These are phyloP conservation scores for Fraxinus paxiana DNA, from an alignment of 305 asterid genomes.

Conservation along the genomic window DNA sequence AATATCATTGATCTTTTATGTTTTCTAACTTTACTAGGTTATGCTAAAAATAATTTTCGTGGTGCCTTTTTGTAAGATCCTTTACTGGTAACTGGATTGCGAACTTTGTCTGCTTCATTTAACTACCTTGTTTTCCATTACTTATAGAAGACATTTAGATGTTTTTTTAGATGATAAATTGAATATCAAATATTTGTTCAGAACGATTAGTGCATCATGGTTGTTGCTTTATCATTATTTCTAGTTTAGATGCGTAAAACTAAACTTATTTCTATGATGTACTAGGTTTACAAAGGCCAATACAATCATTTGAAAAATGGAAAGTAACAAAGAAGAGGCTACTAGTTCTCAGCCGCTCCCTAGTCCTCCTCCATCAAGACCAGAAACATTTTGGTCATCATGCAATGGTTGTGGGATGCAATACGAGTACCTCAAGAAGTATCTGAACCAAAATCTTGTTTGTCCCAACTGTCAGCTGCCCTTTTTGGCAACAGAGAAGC, in stretches of 20 bases:
- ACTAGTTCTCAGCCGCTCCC: slow-evolving; percentile 13
- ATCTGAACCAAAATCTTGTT: slow-evolving; percentile 38
- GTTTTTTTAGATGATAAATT: not conserved
- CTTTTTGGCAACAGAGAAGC: slow-evolving; percentile 41
- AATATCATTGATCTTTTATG: not conserved
- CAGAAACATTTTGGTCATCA: slow-evolving; percentile 50
- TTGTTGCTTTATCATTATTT: not conserved
- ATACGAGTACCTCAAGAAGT: slow-evolving; percentile 32
- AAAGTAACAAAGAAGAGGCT: slow-evolving; percentile 44
- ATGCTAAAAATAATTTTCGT: not conserved
- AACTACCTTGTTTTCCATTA: not conserved
- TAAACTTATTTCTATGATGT: not conserved
- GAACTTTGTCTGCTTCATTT: not conserved
- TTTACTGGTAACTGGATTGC: not conserved
- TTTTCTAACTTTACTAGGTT: not conserved
- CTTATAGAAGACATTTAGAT: not conserved
- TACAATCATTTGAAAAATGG: slow-evolving; percentile 31
- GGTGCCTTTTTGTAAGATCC: not conserved
- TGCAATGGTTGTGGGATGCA: slow-evolving; percentile 40
- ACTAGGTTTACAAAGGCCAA: slow-evolving; percentile 9
- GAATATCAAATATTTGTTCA: not conserved
- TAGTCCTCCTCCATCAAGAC: slow-evolving; percentile 20
- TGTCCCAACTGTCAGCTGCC: slow-evolving; percentile 43
- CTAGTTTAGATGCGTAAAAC: not conserved
- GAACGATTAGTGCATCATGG: not conserved